These are phyloP conservation scores for Aphanocladium album DNA, from an alignment of 2,329 filamentous ascomycete genomes.

Conservation along the genomic window DNA sequence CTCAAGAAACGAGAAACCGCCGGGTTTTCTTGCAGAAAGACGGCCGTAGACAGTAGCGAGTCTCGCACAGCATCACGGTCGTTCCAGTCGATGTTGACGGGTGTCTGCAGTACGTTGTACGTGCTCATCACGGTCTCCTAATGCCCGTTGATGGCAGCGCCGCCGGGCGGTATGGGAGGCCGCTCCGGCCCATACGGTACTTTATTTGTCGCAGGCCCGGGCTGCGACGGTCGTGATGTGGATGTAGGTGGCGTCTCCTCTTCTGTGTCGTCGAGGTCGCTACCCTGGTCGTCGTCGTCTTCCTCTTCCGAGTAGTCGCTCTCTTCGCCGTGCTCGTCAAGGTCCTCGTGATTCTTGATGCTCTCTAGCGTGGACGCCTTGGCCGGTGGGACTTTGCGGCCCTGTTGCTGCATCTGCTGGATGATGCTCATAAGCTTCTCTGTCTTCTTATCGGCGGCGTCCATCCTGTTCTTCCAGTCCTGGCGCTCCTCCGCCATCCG, in stretches of 20 bases:
- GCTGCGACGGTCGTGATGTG: conserved; percentile 28
- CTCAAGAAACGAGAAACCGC: neutral
- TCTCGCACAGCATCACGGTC: neutral
- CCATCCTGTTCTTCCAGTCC: conserved; percentile 65
- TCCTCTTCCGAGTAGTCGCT: conserved; percentile 62
- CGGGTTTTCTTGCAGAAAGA: neutral
- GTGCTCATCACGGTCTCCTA: conserved; percentile 28
- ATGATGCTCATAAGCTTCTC: conserved; percentile 92
- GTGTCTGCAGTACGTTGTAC: neutral
- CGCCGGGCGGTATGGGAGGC: conserved; percentile 32
- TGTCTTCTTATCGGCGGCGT: conserved; percentile 61
- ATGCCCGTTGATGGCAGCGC: conserved; percentile 39
- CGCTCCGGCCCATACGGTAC: conserved; percentile 45
- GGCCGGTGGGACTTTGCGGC: conserved; percentile 67
- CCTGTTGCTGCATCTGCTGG: conserved; percentile 93
- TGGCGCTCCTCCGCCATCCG: conserved; percentile 97
- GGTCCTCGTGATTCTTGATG: conserved; percentile 39
- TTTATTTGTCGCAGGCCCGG: conserved; percentile 24
- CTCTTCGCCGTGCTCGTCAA: conserved; percentile 45
- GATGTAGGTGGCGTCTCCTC: conserved; percentile 33
- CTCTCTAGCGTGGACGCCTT: conserved; percentile 56
- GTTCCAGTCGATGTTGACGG: neutral
- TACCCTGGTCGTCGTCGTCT: conserved; percentile 53
- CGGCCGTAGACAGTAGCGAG: neutral
- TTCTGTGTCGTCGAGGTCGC: conserved; percentile 55